Base-by-base conservation (phyloP, 2,329 filamentous ascomycete genomes). In the Xylaria sp. region DNA sequence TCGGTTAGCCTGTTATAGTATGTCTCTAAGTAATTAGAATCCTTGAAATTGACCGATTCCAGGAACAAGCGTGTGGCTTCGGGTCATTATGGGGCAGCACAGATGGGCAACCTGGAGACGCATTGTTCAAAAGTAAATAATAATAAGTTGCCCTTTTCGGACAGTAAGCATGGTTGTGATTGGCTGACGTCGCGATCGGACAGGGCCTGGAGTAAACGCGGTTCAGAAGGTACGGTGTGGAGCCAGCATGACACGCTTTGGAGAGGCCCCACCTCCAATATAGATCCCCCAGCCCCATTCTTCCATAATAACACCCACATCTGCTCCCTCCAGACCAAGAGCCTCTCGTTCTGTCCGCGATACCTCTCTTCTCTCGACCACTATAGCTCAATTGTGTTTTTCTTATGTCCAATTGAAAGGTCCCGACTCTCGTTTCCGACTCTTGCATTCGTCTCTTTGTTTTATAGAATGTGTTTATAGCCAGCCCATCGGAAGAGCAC, bases 81-180 rank as follows among this genome's bases (percentile, higher is more conserved):
- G n/a, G 53, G 32, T 55, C 24, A 55, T 61, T 64, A 58, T 56
- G 51, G 63, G 70, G 67, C 2, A 19, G 14, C 69, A 71, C 62
- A 64, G 12, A 60, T 57, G 56, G 71, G 69, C 71, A 69, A 75
- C 75, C 73, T 71, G 75, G 75, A 69, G 71, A 76, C 71, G 72
- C 67, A 57, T 50, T 59, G 58, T 53, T 65, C 4, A 36, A 67
- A 68, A 71, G 68, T 66, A 65, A 63, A 75, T 74, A 73, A 72
- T 74, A 77, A 78, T 76, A 77, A 74, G 69, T 75, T 77, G 73
- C 75, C 75, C 30, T 69, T 76, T 77, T 73, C 30, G 74, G 75
- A 60, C 54, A 69, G 70, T 65, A 63, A 65, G 55, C 19, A 32
- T 39, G 24, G 59, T 21, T 67, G 45, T 77, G 70, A 78, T 78